Evolutionary conservation across 2,329 filamentous ascomycete genomes (phyloP), one percentile per base, ranked within the genome.

Genomic region (Venturia oleaginea): DNA sequence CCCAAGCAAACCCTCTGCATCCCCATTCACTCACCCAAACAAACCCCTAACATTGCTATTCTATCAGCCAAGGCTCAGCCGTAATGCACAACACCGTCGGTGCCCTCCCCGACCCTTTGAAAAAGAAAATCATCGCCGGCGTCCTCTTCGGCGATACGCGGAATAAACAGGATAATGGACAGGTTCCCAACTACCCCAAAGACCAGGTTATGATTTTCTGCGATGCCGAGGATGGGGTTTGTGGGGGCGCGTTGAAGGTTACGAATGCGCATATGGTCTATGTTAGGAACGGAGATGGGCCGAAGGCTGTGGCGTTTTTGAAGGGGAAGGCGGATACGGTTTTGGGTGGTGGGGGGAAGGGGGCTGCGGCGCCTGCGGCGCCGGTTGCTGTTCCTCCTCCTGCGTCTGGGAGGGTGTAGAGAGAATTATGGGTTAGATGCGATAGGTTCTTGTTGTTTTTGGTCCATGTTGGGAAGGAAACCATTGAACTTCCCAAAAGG

Each of bases 171-270:
- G 71, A 77, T 59, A 74, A 76, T 11, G 71, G 73, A 38, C 74
- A 78, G 67, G 73, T 80, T n/a, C 67, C 73, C 6, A 69, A 71
- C 32, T 79, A 77, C 68, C 74, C 75, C 32, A 68, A 72, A 57
- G 72, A 71, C 2, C 78, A 81, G 68, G 75, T 77, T 4, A 76
- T 80, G 68, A 79, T 80, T 24, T 77, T 80, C 46, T 84, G 83
- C 65, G 77, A 80, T 37, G 55, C 67, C 3, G 81, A 79, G 0
- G 82, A 85, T 67, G 72, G 78, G 7, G 81, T 84, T 11, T 84
- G 83, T 66, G 62, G 71, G 3, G 79, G 81, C 40, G 78, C 78
- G 0, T 69, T 77, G 24, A 72, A 66, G 0, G 69, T 75, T 19
- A 62, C 61, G 65, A 42, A 30, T 37, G 64, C 63, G 30, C 64